Percentiles rank a stretch among this genome's conserved stretches.
phyloP scores from a whole-genome alignment of 129 eudicot genomes.

The Saposhnikovia divaricata region DNA sequence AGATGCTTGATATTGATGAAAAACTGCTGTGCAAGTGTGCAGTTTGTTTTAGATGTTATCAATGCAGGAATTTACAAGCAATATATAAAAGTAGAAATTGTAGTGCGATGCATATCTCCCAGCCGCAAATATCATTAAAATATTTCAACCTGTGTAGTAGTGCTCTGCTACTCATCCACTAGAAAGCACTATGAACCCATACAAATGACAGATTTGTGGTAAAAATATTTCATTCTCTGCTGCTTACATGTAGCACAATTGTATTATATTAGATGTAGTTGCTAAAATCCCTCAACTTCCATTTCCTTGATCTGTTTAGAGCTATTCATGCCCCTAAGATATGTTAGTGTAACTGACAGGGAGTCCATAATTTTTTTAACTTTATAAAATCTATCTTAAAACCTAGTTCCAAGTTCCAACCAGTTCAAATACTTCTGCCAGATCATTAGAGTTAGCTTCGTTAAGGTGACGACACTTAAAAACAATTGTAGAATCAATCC shows the following conservation, averaged over 20 bases:
- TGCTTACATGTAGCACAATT: neutral
- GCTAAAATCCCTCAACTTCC: neutral
- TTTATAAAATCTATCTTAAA: no score
- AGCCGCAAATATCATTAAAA: neutral
- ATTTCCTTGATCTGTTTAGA: neutral
- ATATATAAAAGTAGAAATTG: neutral
- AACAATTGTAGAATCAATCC: neutral
- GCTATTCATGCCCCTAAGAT: neutral
- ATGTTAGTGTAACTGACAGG: neutral
- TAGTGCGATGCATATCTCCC: neutral
- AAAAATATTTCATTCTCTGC: neutral
- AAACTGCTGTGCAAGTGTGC: neutral
- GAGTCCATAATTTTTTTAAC: neutral
- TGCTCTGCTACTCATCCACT: neutral
- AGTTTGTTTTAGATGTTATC: neutral
- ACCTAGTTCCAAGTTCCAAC: neutral
- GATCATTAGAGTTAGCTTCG: neutral
- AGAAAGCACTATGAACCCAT: neutral
- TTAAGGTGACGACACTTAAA: neutral
- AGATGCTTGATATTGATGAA: slow-evolving; percentile 15
- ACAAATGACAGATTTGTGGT: neutral
- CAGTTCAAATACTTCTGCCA: neutral
- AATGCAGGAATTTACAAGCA: neutral
- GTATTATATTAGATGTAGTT: neutral
- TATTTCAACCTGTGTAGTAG: neutral